A percentile compares a stretch with the other conserved stretches of the same genome.
These are phyloP conservation scores for Eucalyptus erythrocorys DNA, from an alignment of 345 rosid species.

Conservation along the genomic window DNA sequence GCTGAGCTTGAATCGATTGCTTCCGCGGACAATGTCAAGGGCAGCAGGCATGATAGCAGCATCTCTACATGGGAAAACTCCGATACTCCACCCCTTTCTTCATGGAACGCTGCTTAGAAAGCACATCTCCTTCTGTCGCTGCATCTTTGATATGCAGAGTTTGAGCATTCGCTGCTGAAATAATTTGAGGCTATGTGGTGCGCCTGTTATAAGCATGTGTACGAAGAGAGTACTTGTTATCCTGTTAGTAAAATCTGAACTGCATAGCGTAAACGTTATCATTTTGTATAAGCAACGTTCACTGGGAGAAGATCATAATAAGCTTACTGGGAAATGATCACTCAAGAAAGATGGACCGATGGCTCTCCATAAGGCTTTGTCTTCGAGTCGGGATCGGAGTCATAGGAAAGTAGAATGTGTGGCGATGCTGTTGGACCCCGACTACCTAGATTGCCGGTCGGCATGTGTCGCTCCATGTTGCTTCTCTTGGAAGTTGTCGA, in stretches of 20 bases:
- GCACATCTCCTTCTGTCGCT: neutral
- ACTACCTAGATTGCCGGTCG: neutral
- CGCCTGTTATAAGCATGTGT: neutral
- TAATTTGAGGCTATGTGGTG: neutral
- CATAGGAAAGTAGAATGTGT: neutral
- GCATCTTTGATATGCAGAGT: neutral
- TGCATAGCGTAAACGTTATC: neutral
- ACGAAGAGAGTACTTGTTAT: neutral
- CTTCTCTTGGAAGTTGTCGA: neutral
- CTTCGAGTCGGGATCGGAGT: neutral
- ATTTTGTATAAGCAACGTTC: neutral
- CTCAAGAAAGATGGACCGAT: neutral
- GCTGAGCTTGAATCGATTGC: constrained; percentile 45
- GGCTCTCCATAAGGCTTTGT: neutral
- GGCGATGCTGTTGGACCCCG: neutral
- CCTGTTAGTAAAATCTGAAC: neutral
- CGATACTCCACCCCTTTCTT: constrained; percentile 44
- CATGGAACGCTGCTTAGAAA: constrained; percentile 16
- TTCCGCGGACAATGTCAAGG: constrained; percentile 21
- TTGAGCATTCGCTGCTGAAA: neutral
- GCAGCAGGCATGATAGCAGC: constrained; percentile 11
- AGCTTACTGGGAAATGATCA: neutral
- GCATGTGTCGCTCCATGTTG: neutral
- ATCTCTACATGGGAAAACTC: constrained; percentile 18
- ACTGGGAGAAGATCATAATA: neutral